Evolutionary conservation across 2,329 filamentous ascomycete genomes (phyloP), one percentile per base, ranked within the genome.

Genomic region (Alternaria gaisen): DNA sequence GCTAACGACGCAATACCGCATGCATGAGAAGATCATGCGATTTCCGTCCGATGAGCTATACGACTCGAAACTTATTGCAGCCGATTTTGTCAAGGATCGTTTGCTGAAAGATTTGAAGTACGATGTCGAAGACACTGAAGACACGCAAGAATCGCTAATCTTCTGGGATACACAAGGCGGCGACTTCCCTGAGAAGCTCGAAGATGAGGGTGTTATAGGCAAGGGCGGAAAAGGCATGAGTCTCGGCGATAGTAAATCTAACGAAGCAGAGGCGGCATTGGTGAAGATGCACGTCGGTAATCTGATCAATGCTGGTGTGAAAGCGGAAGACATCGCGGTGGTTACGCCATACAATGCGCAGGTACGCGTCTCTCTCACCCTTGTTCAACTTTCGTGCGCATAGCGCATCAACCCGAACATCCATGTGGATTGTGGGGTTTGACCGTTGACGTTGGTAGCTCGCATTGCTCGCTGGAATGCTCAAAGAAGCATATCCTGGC

Each of bases 121-220:
- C 75, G 87, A 87, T 10, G 90, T 97, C 0, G 75, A 88, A 59
- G 90, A 91, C 53, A 93, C 87, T 0, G 95, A 98, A 65, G 92
- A 99, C 71, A 98, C 94, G 0, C 86, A 80, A 48, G 93, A 97
- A 78, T 92, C 95, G 0, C 80, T 99, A 2, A 87, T 99, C 10
- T 98, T 98, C 79, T 96, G 93, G 77, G 95, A 99, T 75, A 99
- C 95, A 0, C 95, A 98, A 78, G 95, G 95, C 10, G 95, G 94
- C 0, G 92, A 96, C 72, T 97, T 94, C 62, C 89, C 91, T 0
- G 94, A 98, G 81, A 90, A 88, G 74, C 88, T 86, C 46, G 91
- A 96, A 70, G 91, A 93, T 14, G 88, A 90, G 24, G 88, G 88
- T 54, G 83, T 82, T 5, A 82, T 76, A 4, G 82, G 82, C 46